Percentiles rank a stretch among this genome's conserved stretches.
Evolutionary conservation across 257 asterid species (phyloP).

Genomic region (Penstemon newberryi): DNA sequence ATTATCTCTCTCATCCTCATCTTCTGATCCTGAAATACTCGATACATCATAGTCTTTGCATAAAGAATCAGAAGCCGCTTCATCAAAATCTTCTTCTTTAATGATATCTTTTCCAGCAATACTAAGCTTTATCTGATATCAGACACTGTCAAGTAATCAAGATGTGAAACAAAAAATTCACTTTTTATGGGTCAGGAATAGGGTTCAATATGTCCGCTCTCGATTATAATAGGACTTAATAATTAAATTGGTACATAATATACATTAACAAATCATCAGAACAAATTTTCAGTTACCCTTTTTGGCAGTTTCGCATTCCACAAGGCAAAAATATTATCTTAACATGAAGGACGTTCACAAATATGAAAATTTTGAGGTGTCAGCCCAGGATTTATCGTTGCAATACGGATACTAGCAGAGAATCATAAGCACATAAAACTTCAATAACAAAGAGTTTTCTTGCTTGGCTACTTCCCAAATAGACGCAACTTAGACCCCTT

Average conservation of each 20-base stretch:
- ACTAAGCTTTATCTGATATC: slow-evolving; percentile 80
- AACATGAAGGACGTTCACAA: neutral
- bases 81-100: slow-evolving; percentile 86
- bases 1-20: slow-evolving; percentile 67
- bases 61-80: slow-evolving; percentile 52
- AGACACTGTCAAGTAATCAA: slow-evolving; percentile 35
- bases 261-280: no score
- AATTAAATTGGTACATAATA: neutral
- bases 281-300: no score
- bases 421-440: no score
- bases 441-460: neutral
- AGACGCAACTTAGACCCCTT: neutral
- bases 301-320: neutral
- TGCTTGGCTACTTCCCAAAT: neutral
- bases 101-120: slow-evolving; percentile 77
- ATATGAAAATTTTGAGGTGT: neutral
- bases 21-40: slow-evolving; percentile 94
- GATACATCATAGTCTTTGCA: slow-evolving; percentile 81
- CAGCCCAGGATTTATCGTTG: no score
- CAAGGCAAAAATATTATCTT: neutral
- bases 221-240: neutral
- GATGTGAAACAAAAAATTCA: slow-evolving; percentile 22
- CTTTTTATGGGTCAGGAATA: neutral
- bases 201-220: neutral
- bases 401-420: no score